phyloP scores from a whole-genome alignment of 2,329 filamentous ascomycete genomes.

The Penicillium capsulatum region DNA sequence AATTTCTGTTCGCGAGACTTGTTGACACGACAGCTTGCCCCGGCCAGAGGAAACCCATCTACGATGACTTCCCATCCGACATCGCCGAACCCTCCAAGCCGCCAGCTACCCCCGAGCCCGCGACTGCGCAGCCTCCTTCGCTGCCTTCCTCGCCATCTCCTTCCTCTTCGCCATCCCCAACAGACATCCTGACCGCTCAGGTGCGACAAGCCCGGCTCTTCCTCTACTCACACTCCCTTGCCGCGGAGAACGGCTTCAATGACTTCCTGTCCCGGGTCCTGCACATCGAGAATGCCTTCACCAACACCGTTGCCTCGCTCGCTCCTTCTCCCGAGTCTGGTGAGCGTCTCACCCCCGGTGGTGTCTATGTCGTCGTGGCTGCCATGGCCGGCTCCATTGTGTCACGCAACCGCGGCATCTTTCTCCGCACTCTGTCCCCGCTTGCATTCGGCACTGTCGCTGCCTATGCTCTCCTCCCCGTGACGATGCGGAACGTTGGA shows the following conservation, averaged over 20 bases:
- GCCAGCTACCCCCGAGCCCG: conserved; percentile 8
- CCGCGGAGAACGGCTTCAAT: conserved; percentile 80
- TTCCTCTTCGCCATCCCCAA: conserved; percentile 64
- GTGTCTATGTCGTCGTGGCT: conserved; percentile 87
- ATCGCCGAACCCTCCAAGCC: conserved; percentile 26
- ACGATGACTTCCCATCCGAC: conserved; percentile 39
- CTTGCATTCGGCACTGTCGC: conserved; percentile 75
- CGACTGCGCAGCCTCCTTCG: conserved; percentile 15
- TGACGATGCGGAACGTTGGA: conserved; percentile 85
- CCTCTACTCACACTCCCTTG: conserved; percentile 69
- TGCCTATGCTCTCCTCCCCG: conserved; percentile 77
- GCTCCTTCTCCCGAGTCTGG: conserved; percentile 80
- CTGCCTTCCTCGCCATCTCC: conserved; percentile 18
- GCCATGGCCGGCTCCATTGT: conserved; percentile 94
- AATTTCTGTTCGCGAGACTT: background rate
- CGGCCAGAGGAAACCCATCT: conserved; percentile 42
- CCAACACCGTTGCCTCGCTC: conserved; percentile 79
- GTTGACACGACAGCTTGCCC: conserved; percentile 16
- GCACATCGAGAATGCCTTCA: conserved; percentile 82
- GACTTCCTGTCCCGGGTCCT: conserved; percentile 73
- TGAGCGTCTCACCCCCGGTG: conserved; percentile 83
- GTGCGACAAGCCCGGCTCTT: conserved; percentile 76
- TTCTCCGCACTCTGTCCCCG: conserved; percentile 73
- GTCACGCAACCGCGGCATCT: conserved; percentile 77
- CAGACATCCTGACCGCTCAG: conserved; percentile 79